phyloP scores from a whole-genome alignment of 23 red algal species.

The Cyanidiococcus yangmingshanensis region DNA sequence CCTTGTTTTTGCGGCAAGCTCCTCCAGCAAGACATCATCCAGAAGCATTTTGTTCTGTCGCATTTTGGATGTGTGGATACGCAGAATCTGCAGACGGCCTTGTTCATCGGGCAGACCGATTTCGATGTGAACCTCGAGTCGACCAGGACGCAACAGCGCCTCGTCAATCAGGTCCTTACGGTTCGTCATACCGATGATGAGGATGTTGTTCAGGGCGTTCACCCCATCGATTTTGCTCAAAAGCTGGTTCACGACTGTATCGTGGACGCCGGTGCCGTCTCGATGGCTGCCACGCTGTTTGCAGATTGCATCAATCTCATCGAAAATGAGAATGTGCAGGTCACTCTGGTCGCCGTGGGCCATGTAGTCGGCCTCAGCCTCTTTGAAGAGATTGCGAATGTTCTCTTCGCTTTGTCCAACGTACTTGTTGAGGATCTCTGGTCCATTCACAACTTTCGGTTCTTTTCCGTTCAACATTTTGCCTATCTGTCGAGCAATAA shows the following conservation, averaged over 20 bases:
- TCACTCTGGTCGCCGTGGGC: slow-evolving; percentile 62
- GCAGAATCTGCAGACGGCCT: slow-evolving; percentile 80
- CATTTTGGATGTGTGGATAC: slow-evolving; percentile 93
- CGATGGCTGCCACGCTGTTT: slow-evolving; percentile 85
- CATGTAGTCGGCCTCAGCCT: slow-evolving; percentile 77
- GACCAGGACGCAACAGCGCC: slow-evolving; percentile 79
- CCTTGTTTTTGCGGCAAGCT: slow-evolving; percentile 59
- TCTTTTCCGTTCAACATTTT: slow-evolving; percentile 99
- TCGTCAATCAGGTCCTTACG: slow-evolving; percentile 99
- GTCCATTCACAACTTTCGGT: slow-evolving; percentile 95
- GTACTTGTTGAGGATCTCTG: slow-evolving; percentile 94
- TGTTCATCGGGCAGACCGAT: slow-evolving; percentile 90
- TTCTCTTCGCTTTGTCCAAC: slow-evolving; percentile 96
- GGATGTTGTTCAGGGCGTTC: slow-evolving; percentile 89
- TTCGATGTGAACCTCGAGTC: slow-evolving; percentile 95
- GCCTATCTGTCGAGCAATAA: slow-evolving; percentile 95
- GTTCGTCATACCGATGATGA: slow-evolving; percentile 99
- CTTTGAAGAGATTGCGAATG: slow-evolving; percentile 85
- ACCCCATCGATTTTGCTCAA: slow-evolving; percentile 96
- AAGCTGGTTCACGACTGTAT: slow-evolving; percentile 98
- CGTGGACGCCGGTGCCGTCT: slow-evolving; percentile 58
- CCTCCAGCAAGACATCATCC: slow-evolving; percentile 54
- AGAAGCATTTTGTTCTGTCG: slow-evolving; percentile 64
- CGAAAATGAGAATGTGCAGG: slow-evolving; percentile 97
- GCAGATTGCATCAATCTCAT: slow-evolving; percentile 99